These are phyloP conservation scores for Polytrichum formosum DNA, from an alignment of 225 moss, liverwort and hornwort genomes.

Conservation along the genomic window DNA sequence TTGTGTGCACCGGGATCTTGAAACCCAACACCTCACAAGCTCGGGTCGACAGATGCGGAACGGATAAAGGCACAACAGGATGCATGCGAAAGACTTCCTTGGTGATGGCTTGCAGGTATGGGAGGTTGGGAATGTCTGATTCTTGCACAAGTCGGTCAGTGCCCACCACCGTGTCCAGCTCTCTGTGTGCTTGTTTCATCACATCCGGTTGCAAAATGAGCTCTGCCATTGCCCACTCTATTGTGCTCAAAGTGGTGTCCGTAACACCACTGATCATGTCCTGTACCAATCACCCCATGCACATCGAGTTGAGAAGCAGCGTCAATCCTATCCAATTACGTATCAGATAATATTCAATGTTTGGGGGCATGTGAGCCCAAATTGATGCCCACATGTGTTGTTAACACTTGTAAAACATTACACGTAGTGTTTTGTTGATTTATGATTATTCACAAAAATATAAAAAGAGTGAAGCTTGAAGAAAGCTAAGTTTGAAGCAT, in stretches of 20 bases:
- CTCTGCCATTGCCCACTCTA: too few species aligned
- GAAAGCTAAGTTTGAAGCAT: too few species aligned
- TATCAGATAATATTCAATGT: neutral
- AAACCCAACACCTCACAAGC: slow-evolving; percentile 15
- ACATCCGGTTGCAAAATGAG: slow-evolving; percentile 13
- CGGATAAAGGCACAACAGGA: slow-evolving; percentile 30
- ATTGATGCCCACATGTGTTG: too few species aligned
- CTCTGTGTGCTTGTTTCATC: slow-evolving; percentile 22
- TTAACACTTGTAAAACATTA: too few species aligned
- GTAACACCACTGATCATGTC: slow-evolving; percentile 52
- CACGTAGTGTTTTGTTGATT: too few species aligned
- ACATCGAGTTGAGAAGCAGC: too few species aligned
- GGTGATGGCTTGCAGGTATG: slow-evolving; percentile 12
- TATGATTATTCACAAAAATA: too few species aligned
- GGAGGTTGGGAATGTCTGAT: slow-evolving; percentile 13
- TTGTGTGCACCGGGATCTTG: slow-evolving; percentile 41
- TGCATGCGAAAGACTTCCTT: slow-evolving; percentile 51
- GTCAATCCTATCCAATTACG: neutral
- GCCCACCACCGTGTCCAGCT: slow-evolving; percentile 48
- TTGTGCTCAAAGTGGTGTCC: slow-evolving; percentile 38
- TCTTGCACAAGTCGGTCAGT: slow-evolving; percentile 34
- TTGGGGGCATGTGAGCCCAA: too few species aligned
- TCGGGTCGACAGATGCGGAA: slow-evolving; percentile 28
- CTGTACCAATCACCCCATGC: slow-evolving; percentile 17
- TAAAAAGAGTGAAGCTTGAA: too few species aligned